Percentiles rank a stretch among this genome's conserved stretches.
Conservation (phyloP, 208 protist species). For the Novymonas esmeraldas region DNA sequence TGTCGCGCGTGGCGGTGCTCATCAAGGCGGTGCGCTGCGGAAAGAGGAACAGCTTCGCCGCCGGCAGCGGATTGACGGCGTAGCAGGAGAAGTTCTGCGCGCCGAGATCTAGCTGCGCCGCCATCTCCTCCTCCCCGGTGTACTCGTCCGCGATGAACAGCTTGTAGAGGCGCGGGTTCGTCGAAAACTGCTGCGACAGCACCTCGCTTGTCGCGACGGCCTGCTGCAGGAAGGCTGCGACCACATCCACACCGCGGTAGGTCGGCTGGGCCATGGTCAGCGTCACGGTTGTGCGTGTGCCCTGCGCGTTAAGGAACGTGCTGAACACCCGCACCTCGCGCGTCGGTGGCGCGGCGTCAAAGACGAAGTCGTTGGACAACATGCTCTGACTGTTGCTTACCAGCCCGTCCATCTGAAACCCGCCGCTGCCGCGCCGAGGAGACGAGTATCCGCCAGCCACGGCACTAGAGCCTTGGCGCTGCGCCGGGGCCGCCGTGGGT, state of each 20-base stretch:
- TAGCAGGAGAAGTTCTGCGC: slow-evolving; percentile 84
- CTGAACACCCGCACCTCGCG: slow-evolving; percentile 76
- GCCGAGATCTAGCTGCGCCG: slow-evolving; percentile 60
- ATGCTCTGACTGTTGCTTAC: slow-evolving; percentile 22
- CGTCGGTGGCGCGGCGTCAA: slow-evolving; percentile 14
- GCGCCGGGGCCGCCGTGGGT: not conserved
- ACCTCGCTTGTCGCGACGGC: slow-evolving; percentile 53
- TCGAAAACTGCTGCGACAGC: slow-evolving; percentile 63
- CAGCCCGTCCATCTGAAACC: slow-evolving; percentile 10
- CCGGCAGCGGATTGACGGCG: slow-evolving; percentile 69
- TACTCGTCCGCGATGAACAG: slow-evolving; percentile 90
- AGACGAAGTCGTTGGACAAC: slow-evolving; percentile 19
- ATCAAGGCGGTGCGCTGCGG: slow-evolving; percentile 67
- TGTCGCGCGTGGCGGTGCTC: slow-evolving; percentile 65
- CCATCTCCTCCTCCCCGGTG: slow-evolving; percentile 88
- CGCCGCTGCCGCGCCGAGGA: not conserved
- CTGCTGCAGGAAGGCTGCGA: slow-evolving; percentile 77
- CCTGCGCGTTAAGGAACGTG: slow-evolving; percentile 71
- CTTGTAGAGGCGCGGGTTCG: slow-evolving; percentile 81
- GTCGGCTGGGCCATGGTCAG: slow-evolving; percentile 53
- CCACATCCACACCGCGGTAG: slow-evolving; percentile 78
- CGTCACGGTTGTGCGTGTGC: slow-evolving; percentile 52
- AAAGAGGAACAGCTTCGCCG: slow-evolving; percentile 78
- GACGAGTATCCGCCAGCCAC: not conserved
- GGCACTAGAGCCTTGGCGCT: not conserved